Evolutionary conservation across 441 rosid genomes (phyloP), one percentile per base, ranked within the genome.

Genomic region (Populus hybrid): DNA sequence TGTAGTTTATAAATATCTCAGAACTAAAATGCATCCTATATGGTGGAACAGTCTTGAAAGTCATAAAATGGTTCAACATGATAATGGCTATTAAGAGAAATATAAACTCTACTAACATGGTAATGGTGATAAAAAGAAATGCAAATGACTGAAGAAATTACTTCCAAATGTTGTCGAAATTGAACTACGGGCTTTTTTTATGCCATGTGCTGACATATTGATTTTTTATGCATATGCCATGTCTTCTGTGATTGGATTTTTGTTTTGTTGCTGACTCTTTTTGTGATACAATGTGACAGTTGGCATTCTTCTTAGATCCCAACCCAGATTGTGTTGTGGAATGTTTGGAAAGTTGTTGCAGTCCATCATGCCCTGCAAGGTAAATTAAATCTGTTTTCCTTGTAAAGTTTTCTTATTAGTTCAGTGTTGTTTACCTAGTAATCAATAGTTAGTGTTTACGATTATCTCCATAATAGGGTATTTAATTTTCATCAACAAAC

Each of bases 331-430:
- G 93, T 81, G 72, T 88, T 8, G 93, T 95, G 45, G 82, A 90
- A 83, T 91, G 96, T 86, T 78, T 93, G 86, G 84, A 87, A 78
- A 91, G 90, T 77, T 92, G 98, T 84, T 91, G 90, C 84, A 92
- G 90, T 24, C 85, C 86, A 75, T 86, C 88, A 53, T 79, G 83
- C 36, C 98, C 93, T 18, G 83, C 87, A 74, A 87, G 91, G 98
- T 92, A 88, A 40, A 3, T 31, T 80, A n/a, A 20, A 71, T 14
- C 36, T 29, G 11, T n/a, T 64, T 33, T 18, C 20, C 12, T 53
- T 31, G 4, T 28, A 59, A 24, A n/a, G 14, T 23, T 6, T 23
- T 20, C 16, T 50, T 64, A 6, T 33, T 9, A 21, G 23, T 21
- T 40, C 33, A 16, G 20, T 70, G 35, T 31, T 26, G 29, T 21